These are phyloP conservation scores for Xylaria sp. DNA, from an alignment of 495 filamentous ascomycete species.

Conservation along the genomic window DNA sequence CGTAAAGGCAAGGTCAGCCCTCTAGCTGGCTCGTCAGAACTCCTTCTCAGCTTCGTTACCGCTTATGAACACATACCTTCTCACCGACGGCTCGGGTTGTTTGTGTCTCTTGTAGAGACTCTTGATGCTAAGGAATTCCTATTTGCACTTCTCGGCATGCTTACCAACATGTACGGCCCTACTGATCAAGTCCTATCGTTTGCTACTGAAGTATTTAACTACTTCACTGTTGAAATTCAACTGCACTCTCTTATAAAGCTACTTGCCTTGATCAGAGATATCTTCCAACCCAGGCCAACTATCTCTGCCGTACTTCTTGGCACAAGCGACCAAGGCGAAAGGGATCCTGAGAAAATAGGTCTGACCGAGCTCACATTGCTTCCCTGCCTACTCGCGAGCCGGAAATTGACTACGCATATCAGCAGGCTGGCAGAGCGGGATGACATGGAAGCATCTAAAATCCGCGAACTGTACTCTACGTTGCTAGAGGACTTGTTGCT, in stretches of 20 bases:
- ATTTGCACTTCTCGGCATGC: conserved; percentile 73
- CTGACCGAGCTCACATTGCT: conserved; percentile 68
- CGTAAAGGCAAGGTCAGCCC: conserved; percentile 78
- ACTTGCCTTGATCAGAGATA: conserved; percentile 73
- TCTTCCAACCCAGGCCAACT: conserved; percentile 70
- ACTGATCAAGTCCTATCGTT: conserved; percentile 60
- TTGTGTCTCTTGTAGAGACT: conserved; percentile 79
- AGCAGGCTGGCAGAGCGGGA: conserved; percentile 57
- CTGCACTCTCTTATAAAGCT: conserved; percentile 74
- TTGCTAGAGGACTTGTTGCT: conserved; percentile 72
- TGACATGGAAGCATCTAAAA: conserved; percentile 64
- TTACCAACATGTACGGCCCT: conserved; percentile 71
- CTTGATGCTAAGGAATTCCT: conserved; percentile 84
- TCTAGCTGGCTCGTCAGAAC: conserved; percentile 79
- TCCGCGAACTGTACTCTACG: conserved; percentile 71
- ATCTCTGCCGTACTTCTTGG: conserved; percentile 74
- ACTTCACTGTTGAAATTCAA: conserved; percentile 69
- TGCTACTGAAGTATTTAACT: conserved; percentile 57
- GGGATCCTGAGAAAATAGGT: conserved; percentile 64
- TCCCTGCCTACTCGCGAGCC: conserved; percentile 58
- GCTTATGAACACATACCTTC: conserved; percentile 94
- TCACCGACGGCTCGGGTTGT: conserved; percentile 80
- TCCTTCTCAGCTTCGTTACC: conserved; percentile 88
- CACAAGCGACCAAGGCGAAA: conserved; percentile 65
- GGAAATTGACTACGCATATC: conserved; percentile 56